These are phyloP conservation scores for Cystobasidium tubakii DNA, from an alignment of 768 basidiomycete species.

Conservation along the genomic window DNA sequence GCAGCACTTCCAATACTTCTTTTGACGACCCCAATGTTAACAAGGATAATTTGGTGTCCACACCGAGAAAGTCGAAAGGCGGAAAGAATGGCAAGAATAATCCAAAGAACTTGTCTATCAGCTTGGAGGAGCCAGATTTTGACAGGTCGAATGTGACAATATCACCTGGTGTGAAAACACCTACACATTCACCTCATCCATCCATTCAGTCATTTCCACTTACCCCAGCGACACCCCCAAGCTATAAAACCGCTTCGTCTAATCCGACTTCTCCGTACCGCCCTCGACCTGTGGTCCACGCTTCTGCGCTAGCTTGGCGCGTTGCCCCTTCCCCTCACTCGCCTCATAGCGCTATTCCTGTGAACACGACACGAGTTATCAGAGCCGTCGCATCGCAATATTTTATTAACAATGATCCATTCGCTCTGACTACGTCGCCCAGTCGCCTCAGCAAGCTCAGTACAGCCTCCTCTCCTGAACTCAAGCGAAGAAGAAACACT, in stretches of 20 bases:
- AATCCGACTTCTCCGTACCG: conserved; percentile 22
- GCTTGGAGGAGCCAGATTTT: neutral
- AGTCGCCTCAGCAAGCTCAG: conserved; percentile 16
- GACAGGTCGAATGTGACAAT: neutral
- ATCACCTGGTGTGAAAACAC: neutral
- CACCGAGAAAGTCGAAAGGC: neutral
- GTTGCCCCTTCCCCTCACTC: conserved; percentile 24
- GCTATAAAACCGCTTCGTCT: conserved; percentile 17
- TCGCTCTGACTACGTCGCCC: conserved; percentile 2
- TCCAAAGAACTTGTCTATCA: conserved; percentile 1
- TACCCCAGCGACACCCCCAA: conserved; percentile 20
- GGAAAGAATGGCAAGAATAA: conserved; percentile 2
- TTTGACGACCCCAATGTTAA: conserved; percentile 17
- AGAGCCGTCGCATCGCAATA: neutral
- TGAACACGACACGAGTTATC: neutral
- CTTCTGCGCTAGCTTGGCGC: conserved; percentile 24
- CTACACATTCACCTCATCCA: conserved; percentile 20
- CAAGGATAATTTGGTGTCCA: neutral
- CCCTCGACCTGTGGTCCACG: conserved; percentile 22
- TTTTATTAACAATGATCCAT: neutral
- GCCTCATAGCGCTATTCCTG: conserved; percentile 14
- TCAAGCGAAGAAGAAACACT: conserved; percentile 18
- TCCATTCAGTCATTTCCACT: neutral
- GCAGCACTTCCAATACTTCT: conserved; percentile 29
- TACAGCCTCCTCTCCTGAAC: conserved; percentile 24